Conservation (phyloP, 257 asterid genomes). For the Agastache rugosa region DNA sequence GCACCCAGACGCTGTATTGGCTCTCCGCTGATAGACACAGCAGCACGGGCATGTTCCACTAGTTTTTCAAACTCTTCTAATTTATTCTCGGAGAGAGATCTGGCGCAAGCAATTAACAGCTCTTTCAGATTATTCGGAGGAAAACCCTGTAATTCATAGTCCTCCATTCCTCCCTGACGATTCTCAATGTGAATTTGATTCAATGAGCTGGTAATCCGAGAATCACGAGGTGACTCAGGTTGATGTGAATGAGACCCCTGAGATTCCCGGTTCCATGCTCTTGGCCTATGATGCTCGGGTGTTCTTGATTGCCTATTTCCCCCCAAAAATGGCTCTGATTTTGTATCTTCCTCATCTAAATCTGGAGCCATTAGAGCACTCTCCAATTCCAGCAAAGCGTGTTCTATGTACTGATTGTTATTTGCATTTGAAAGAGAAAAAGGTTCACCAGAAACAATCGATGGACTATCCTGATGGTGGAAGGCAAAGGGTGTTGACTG, state of each 20-base stretch:
- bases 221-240: conserved; percentile 44
- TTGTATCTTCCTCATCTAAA: conserved; percentile 51
- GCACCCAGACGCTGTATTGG: conserved; percentile 97
- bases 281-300: conserved; percentile 50
- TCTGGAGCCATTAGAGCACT: conserved; percentile 79
- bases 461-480: conserved; percentile 43
- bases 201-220: conserved; percentile 41
- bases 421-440: conserved; percentile 43
- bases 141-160: conserved; percentile 41
- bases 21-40: conserved; percentile 82
- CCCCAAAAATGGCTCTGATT: conserved; percentile 46
- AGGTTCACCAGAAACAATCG: conserved; percentile 38
- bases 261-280: conserved; percentile 52
- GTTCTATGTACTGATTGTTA: conserved; percentile 50
- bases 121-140: conserved; percentile 68
- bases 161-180: conserved; percentile 42
- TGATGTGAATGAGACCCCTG: conserved; percentile 43
- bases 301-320: conserved; percentile 50
- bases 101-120: conserved; percentile 72
- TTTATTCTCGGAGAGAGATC: conserved; percentile 67
- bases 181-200: conserved; percentile 40
- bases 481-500: conserved; percentile 47
- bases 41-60: conserved; percentile 55
- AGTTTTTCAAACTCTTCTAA: conserved; percentile 55
- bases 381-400: conserved; percentile 67